A percentile compares a stretch with the other conserved stretches of the same genome.
phyloP scores from a whole-genome alignment of 345 rosid genomes.

The Bruguiera parviflora region DNA sequence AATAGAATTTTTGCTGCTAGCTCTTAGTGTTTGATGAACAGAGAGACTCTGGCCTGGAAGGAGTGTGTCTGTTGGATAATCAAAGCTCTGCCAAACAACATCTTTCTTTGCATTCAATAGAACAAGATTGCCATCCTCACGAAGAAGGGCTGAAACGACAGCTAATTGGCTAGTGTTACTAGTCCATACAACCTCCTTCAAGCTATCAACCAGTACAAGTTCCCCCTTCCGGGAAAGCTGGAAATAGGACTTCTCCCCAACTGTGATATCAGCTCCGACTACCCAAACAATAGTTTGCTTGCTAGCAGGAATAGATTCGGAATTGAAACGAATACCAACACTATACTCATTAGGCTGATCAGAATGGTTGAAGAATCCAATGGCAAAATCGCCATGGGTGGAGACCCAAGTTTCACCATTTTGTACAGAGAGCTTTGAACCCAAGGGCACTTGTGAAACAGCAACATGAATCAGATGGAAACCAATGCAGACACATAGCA shows the following conservation, averaged over 20 bases:
- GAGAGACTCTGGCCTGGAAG: constrained; percentile 68
- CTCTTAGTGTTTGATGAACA: constrained; percentile 47
- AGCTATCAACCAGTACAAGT: constrained; percentile 61
- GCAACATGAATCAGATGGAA: constrained; percentile 33
- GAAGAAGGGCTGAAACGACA: constrained; percentile 55
- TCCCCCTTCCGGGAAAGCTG: constrained; percentile 57
- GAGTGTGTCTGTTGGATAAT: constrained; percentile 60
- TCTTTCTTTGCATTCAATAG: constrained; percentile 40
- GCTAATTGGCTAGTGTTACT: constrained; percentile 48
- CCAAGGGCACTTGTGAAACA: constrained; percentile 52
- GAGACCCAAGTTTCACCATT: constrained; percentile 65
- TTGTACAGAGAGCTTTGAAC: constrained; percentile 52
- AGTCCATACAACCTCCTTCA: constrained; percentile 47
- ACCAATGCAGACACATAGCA: constrained; percentile 37
- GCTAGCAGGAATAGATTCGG: constrained; percentile 46
- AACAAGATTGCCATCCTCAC: constrained; percentile 68
- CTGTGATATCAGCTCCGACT: constrained; percentile 59
- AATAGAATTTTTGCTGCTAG: constrained; percentile 47
- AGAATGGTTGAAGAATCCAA: constrained; percentile 55
- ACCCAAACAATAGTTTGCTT: constrained; percentile 63
- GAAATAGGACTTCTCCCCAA: constrained; percentile 57
- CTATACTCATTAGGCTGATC: constrained; percentile 59
- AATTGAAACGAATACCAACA: constrained; percentile 68
- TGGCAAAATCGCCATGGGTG: constrained; percentile 56
- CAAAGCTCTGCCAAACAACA: constrained; percentile 75